Conservation (phyloP, 257 asterid genomes). For the Dorcoceras hygrometricum region DNA sequence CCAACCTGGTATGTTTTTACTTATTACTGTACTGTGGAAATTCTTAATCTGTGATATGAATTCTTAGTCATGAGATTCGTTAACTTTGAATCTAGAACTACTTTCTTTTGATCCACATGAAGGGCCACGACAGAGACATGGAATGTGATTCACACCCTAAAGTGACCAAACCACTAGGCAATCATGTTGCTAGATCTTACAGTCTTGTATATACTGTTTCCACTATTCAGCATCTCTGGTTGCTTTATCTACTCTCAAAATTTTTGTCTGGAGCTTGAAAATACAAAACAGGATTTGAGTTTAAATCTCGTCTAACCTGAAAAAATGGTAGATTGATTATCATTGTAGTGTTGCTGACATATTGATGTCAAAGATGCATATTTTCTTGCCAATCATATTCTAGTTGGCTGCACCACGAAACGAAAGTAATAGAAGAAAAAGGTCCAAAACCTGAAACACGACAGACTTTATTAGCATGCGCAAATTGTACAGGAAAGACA, state of each 20-base stretch:
- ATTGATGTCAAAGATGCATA: conserved; percentile 14
- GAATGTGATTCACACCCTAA: conserved; percentile 4
- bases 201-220: not conserved
- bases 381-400: conserved; percentile 26
- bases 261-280: conserved; percentile 17
- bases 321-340: not conserved
- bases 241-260: conserved; percentile 19
- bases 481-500: not conserved
- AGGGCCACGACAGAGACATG: conserved; percentile 35
- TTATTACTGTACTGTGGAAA: conserved; percentile 21
- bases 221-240: conserved; percentile 26
- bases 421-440: conserved; percentile 22
- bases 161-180: conserved; percentile 17
- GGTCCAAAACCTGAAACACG: not conserved
- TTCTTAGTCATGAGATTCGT: not conserved
- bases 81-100: conserved; percentile 16
- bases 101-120: conserved; percentile 18
- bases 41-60: conserved; percentile 26
- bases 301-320: conserved; percentile 20
- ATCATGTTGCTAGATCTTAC: conserved; percentile 24
- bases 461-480: not conserved
- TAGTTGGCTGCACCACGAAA: not conserved
- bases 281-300: not conserved
- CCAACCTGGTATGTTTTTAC: conserved; percentile 24
- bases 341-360: conserved; percentile 12